phyloP scores from a whole-genome alignment of 2,329 filamentous ascomycete genomes.

The Fusarium annulatum region DNA sequence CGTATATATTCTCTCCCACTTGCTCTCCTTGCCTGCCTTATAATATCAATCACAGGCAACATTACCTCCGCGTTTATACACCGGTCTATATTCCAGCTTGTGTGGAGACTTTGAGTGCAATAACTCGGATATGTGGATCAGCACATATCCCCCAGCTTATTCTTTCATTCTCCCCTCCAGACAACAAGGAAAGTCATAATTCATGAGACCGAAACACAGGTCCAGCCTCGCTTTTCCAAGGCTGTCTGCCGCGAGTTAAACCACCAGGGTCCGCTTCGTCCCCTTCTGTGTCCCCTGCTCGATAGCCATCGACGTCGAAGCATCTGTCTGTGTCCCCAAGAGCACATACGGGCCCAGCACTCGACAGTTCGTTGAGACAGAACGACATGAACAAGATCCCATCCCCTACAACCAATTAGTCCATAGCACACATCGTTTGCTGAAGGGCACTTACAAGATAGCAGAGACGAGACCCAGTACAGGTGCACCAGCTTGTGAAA shows the following conservation, averaged over 20 bases:
- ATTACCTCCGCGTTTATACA: constrained; percentile 13
- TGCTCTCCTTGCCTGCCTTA: neutral
- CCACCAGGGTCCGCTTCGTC: constrained; percentile 36
- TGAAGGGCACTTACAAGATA: constrained; percentile 45
- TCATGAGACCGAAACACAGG: constrained; percentile 36
- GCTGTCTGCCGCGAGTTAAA: constrained; percentile 26
- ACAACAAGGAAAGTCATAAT: constrained; percentile 19
- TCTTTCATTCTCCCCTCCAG: neutral
- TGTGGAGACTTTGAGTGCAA: neutral
- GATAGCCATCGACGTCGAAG: constrained; percentile 27
- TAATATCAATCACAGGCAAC: neutral
- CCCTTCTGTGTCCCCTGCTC: constrained; percentile 11
- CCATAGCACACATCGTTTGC: neutral
- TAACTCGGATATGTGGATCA: neutral
- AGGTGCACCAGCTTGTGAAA: constrained; percentile 45
- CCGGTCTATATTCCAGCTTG: neutral
- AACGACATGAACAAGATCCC: constrained; percentile 39
- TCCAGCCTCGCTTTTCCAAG: constrained; percentile 37
- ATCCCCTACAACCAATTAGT: constrained; percentile 36
- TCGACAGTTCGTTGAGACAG: constrained; percentile 36
- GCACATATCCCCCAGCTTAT: neutral
- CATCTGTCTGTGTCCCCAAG: constrained; percentile 35
- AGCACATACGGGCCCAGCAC: constrained; percentile 37
- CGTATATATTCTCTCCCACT: neutral
- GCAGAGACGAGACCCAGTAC: constrained; percentile 53